phyloP scores from a whole-genome alignment of 768 basidiomycete species.

The Neoboletus magnificus region DNA sequence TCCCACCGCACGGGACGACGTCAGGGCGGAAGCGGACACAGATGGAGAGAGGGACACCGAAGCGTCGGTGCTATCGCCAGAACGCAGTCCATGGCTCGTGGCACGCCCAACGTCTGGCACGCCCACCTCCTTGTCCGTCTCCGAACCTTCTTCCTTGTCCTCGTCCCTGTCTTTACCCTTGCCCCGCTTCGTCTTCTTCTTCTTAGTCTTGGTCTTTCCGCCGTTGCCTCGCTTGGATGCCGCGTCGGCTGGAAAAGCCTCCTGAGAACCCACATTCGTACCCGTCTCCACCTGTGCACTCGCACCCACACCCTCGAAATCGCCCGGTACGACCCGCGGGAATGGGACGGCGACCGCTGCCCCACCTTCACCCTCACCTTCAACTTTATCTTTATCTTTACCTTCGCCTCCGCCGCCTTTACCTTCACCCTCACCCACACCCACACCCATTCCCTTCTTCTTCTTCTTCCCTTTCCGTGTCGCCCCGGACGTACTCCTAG shows the following conservation, averaged over 20 bases:
- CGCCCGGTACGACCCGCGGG: constrained; percentile 12
- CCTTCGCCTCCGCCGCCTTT: fast-evolving
- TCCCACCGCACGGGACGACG: background rate
- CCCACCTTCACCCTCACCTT: background rate
- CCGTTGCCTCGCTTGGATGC: constrained; percentile 33
- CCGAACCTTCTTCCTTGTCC: background rate
- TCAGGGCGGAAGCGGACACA: background rate
- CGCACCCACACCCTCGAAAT: constrained; percentile 2
- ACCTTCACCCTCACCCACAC: fast-evolving
- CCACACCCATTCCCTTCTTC: background rate
- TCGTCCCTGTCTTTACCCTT: background rate
- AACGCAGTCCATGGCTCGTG: background rate
- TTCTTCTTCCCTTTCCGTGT: background rate
- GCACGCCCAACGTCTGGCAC: background rate
- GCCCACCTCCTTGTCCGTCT: constrained; percentile 10
- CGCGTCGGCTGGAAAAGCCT: background rate
- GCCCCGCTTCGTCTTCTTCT: constrained; percentile 20
- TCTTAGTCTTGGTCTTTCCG: constrained; percentile 40
- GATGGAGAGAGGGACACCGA: constrained; percentile 7
- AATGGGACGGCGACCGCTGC: background rate
- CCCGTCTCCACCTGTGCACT: background rate
- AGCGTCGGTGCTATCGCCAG: constrained; percentile 19
- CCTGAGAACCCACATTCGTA: background rate
- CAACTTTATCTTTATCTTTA: background rate
- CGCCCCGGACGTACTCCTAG: background rate